Evolutionary conservation across 148 eudicot genomes (phyloP).

Genomic region (Persicaria maculosa): DNA sequence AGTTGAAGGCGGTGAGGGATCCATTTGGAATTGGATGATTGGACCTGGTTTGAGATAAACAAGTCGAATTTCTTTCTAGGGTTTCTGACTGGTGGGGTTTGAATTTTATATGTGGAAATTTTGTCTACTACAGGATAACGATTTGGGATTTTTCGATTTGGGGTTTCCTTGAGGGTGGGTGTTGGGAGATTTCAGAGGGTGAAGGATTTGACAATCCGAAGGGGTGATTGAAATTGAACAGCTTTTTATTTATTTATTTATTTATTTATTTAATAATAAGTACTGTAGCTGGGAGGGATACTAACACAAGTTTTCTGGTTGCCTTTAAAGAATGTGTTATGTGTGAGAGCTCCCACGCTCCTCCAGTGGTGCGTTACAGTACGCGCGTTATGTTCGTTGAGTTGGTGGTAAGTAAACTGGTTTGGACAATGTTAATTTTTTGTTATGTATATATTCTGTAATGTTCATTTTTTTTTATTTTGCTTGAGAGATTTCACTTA

Average conservation of each 20-base stretch:
- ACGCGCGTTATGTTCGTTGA: background rate
- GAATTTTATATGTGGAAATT: conserved; percentile 3
- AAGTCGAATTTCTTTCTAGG: background rate
- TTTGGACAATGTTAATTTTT: conserved; percentile 31
- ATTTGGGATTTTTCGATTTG: background rate
- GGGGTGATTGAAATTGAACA: conserved; percentile 3
- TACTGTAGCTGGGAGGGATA: background rate
- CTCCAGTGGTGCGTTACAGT: too few relatives aligned
- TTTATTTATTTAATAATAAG: too few relatives aligned
- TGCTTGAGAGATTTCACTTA: too few relatives aligned
- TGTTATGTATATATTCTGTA: too few relatives aligned
- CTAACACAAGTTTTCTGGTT: conserved; percentile 7
- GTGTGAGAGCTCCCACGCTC: too few relatives aligned
- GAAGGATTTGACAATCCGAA: background rate
- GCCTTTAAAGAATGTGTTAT: background rate
- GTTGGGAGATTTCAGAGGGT: background rate
- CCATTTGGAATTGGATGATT: background rate
- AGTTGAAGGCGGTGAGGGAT: background rate
- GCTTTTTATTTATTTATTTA: background rate
- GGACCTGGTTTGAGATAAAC: background rate
- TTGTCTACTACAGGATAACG: background rate
- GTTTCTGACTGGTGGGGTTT: conserved; percentile 11
- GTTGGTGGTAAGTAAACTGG: background rate
- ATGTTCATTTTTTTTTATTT: too few relatives aligned
- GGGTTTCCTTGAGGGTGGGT: conserved; percentile 1